These are phyloP conservation scores for Hymenoscyphus linearis DNA, from an alignment of 2,329 filamentous ascomycete species.

Conservation along the genomic window DNA sequence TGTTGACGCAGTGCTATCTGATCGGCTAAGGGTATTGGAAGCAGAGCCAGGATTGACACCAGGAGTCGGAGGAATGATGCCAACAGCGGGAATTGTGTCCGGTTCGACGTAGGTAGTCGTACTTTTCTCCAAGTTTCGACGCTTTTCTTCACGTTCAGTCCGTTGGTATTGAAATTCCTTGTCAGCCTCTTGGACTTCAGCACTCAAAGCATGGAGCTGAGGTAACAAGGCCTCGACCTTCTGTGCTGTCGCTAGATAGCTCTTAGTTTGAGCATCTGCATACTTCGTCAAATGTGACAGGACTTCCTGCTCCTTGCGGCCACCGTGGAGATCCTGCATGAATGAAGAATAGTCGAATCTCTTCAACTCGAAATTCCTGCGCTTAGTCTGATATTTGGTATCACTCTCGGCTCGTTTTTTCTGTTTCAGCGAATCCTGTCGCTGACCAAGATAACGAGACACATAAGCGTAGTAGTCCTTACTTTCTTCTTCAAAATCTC, in stretches of 20 bases:
- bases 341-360: slow-evolving; percentile 98
- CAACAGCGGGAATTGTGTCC: slow-evolving; percentile 47
- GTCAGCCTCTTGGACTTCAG: slow-evolving; percentile 87
- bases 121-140: slow-evolving; percentile 82
- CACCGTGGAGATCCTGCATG: slow-evolving; percentile 98
- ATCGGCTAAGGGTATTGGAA: slow-evolving; percentile 61
- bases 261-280: slow-evolving; percentile 81
- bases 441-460: slow-evolving; percentile 89
- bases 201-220: slow-evolving; percentile 80
- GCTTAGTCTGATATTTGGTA: slow-evolving; percentile 90
- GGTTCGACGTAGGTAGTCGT: slow-evolving; percentile 68
- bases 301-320: slow-evolving; percentile 97
- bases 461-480: slow-evolving; percentile 98
- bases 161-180: slow-evolving; percentile 95
- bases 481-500: slow-evolving; percentile 97
- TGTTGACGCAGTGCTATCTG: slow-evolving; percentile 70
- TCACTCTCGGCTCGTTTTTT: slow-evolving; percentile 96
- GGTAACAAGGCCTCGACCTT: slow-evolving; percentile 83
- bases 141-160: slow-evolving; percentile 93
- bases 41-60: slow-evolving; percentile 27
- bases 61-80: slow-evolving; percentile 31
- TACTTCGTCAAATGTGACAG: slow-evolving; percentile 91
- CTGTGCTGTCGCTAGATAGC: slow-evolving; percentile 76
- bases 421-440: slow-evolving; percentile 91
- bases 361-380: slow-evolving; percentile 92